Percentiles rank a stretch among this genome's conserved stretches.
phyloP scores from a whole-genome alignment of 2,329 filamentous ascomycete genomes.

The Cladosporium colombiae region DNA sequence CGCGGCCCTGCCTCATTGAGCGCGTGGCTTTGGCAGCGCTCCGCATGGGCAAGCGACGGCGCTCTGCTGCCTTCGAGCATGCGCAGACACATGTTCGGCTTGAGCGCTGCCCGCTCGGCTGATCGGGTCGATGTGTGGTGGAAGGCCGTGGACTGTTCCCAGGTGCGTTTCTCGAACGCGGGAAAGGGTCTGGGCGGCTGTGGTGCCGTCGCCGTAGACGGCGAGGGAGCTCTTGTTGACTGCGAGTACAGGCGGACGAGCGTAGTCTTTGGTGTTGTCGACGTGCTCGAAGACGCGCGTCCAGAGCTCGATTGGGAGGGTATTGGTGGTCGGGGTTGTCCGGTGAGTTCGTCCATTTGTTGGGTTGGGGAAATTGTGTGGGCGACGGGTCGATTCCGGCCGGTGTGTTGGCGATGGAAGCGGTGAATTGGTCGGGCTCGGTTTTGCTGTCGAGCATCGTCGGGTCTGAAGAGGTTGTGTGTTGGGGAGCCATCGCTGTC shows the following conservation, averaged over 20 bases:
- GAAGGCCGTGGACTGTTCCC: background rate
- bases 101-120: background rate
- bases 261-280: background rate
- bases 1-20: no score
- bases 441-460: background rate
- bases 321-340: background rate
- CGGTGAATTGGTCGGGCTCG: background rate
- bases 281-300: background rate
- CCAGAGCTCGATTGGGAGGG: constrained; percentile 1
- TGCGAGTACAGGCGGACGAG: background rate
- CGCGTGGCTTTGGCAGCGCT: no score
- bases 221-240: background rate
- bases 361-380: no score
- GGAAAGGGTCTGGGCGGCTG: background rate
- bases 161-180: background rate
- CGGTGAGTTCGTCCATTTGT: no score
- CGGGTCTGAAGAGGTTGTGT: background rate
- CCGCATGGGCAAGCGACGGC: no score
- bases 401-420: background rate
- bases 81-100: no score
- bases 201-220: background rate
- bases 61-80: no score
- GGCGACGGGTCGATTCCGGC: background rate
- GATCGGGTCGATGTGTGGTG: background rate
- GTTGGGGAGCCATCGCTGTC: background rate